Evolutionary conservation across 2,329 filamentous ascomycete genomes (phyloP).

Genomic region (Xylaria sp.): DNA sequence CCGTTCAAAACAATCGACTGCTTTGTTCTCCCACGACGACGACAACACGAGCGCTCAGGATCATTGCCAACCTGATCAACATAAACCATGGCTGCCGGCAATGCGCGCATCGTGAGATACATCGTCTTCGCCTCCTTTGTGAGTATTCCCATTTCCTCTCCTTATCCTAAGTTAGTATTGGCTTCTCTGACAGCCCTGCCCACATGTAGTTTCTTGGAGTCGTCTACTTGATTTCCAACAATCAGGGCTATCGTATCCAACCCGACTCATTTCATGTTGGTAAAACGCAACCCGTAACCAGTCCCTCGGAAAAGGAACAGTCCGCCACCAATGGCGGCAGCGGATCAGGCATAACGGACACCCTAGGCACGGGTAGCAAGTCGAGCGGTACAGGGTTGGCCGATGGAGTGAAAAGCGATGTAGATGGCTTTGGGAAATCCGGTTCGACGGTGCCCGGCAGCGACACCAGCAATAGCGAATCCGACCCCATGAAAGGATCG

Average conservation of each 20-base stretch:
- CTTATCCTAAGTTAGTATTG: neutral
- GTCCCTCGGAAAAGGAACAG: slow-evolving; percentile 44
- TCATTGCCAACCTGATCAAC: slow-evolving; percentile 8
- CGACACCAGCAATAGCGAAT: slow-evolving; percentile 41
- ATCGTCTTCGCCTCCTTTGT: slow-evolving; percentile 88
- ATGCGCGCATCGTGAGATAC: slow-evolving; percentile 79
- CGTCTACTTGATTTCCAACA: slow-evolving; percentile 82
- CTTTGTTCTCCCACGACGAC: slow-evolving; percentile 27
- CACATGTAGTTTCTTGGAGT: slow-evolving; percentile 69
- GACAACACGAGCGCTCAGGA: slow-evolving; percentile 9
- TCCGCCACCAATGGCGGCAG: slow-evolving; percentile 40
- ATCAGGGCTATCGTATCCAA: slow-evolving; percentile 62
- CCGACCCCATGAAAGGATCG: slow-evolving; percentile 45
- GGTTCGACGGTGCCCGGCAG: slow-evolving; percentile 36
- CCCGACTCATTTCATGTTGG: slow-evolving; percentile 45
- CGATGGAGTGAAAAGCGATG: slow-evolving; percentile 31
- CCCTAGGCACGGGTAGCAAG: slow-evolving; percentile 41
- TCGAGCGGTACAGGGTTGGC: slow-evolving; percentile 23
- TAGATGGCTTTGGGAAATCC: slow-evolving; percentile 29
- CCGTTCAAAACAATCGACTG: slow-evolving; percentile 10
- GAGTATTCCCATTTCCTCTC: slow-evolving; percentile 54
- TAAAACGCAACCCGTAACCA: slow-evolving; percentile 51
- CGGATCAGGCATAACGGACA: slow-evolving; percentile 46
- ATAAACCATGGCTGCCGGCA: slow-evolving; percentile 70
- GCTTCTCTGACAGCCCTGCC: slow-evolving; percentile 41